Evolutionary conservation across 306 rosid genomes (phyloP).

Genomic region (Senna siamea): DNA sequence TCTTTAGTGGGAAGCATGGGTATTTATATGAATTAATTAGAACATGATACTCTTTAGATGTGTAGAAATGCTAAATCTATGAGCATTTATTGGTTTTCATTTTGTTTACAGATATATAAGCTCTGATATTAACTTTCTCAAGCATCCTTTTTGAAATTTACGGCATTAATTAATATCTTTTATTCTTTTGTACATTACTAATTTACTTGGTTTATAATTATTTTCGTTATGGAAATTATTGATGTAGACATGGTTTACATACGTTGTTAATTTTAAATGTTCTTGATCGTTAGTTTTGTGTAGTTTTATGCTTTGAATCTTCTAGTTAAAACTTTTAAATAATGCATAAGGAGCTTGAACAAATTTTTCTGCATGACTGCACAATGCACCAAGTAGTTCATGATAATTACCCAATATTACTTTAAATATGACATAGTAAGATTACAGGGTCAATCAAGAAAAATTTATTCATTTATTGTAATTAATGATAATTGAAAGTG

Average conservation of each 20-base stretch:
- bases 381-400: neutral
- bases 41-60: neutral
- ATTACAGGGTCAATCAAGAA: neutral
- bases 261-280: neutral
- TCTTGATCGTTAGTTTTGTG: neutral
- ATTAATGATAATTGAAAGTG: conserved; percentile 23
- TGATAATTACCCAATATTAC: conserved; percentile 16
- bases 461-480: neutral
- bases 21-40: neutral
- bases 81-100: neutral
- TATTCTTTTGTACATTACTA: neutral
- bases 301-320: neutral
- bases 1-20: neutral
- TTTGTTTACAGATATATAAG: neutral
- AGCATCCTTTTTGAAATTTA: neutral
- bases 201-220: neutral
- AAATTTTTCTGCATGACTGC: conserved; percentile 2
- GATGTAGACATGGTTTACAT: neutral
- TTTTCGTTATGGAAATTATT: neutral
- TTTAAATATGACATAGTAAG: conserved; percentile 7
- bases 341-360: conserved; percentile 11
- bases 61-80: neutral
- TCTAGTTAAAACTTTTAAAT: neutral
- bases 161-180: neutral
- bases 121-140: neutral